Evolutionary conservation across 371 early-diverging fungal species (phyloP), one percentile per base, ranked within the genome.

Genomic region (Dichotomocladium elegans): DNA sequence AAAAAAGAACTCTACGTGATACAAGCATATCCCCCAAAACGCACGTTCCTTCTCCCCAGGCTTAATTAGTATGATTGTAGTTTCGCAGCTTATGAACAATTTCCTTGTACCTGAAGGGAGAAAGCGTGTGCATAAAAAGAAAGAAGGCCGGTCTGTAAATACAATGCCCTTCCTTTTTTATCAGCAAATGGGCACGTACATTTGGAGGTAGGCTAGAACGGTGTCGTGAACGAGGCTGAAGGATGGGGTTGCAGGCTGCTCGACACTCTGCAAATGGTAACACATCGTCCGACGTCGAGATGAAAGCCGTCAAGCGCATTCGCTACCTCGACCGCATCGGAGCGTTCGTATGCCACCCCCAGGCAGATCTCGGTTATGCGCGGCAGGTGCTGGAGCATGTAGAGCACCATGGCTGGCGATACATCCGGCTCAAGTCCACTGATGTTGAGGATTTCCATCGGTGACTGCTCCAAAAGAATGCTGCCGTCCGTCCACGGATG

Each of bases 291-390:
- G 15, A 58, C 51, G 41, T 63, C 59, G 40, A 63, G 49, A 30
- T 41, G 28, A 51, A 51, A 61, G 14, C 15, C 27, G 5, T 35
- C 8, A 37, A 30, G 24, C 15, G 28, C 51, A 48, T 55, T 58
- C 5, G 54, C 63, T 25, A 51, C 51, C 43, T 30, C 28, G 12
- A 63, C 27, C 10, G 63, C 63, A 15, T 58, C 63, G 22, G 55
- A 29, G 27, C 48, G 31, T 34, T 63, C 63, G 28, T 63, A 63
- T 14, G 63, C 63, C 11, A 63, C 65, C 14, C 65, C 65, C 5
- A 64, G 51, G 33, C 57, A 58, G 6, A 64, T 49, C 49, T 64
- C 65, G 11, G 40, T 43, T 9, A 64, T 51, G 29, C 28, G 43
- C 7, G 54, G 60, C 14, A 60, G 43, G n/a, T 45, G 30, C 26